Conservation (phyloP, 148 eudicot genomes). For the Vaccinium macrocarpon region DNA sequence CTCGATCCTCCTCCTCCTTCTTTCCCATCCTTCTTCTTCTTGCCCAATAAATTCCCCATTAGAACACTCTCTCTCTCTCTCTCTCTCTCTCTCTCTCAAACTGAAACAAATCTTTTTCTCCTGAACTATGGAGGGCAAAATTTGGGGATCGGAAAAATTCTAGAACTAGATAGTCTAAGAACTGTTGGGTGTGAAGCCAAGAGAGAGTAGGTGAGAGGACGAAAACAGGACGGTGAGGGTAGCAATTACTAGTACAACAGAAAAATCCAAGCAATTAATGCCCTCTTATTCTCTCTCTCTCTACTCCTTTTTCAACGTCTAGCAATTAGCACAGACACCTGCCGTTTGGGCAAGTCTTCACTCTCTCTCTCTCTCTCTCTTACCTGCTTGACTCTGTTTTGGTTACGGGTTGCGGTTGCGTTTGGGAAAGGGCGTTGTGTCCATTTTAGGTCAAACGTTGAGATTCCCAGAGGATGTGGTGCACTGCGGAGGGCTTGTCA, state of each 20-base stretch:
- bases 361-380: not conserved
- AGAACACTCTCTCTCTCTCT: constrained; percentile 1
- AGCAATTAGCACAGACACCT: not conserved
- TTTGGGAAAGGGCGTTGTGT: no score
- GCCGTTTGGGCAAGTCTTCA: not conserved
- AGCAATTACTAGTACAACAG: constrained; percentile 1
- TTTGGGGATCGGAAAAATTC: not conserved
- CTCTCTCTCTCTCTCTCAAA: not conserved
- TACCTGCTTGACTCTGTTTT: not conserved
- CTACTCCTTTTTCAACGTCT: not conserved
- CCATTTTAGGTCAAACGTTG: not conserved
- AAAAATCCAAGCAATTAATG: not conserved
- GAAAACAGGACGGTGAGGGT: not conserved
- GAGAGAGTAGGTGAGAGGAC: not conserved
- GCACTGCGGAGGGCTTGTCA: not conserved
- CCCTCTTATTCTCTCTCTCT: not conserved
- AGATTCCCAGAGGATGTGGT: not conserved
- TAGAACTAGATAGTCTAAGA: not conserved
- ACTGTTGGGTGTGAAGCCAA: not conserved
- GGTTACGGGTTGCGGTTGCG: not conserved
- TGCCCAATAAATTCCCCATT: constrained; percentile 76
- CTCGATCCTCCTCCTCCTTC: constrained; percentile 32
- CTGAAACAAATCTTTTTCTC: no score
- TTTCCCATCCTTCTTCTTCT: constrained; percentile 56
- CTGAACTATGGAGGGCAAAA: not conserved